Evolutionary conservation across 139 green algal genomes (phyloP), one percentile per base, ranked within the genome.

Genomic region (Tetratostichococcus sp.): DNA sequence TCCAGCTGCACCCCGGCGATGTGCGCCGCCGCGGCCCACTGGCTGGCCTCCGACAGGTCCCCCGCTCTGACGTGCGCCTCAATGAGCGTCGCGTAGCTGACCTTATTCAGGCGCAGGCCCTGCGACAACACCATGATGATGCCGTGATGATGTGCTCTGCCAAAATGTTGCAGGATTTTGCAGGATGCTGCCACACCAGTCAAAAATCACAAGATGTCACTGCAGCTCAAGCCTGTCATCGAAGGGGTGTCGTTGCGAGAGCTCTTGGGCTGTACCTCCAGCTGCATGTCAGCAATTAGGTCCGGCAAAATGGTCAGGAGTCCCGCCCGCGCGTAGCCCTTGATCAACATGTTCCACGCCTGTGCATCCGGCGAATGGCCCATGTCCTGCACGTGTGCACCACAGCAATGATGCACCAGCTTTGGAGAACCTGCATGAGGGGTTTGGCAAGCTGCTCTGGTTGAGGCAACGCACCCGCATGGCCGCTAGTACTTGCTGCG

Each of bases 41-140:
- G 81, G 17, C 65, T 72, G 34, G 75, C 67, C 23, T 82, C 21
- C 26, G 62, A 67, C 21, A 81, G 65, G 31, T 82, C 69, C 11
- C 86, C 80, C n/a, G 70, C 77, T 6, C 35, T 57, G 39, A 87
- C 87, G 33, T 89, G 86, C 1, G 81, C 85, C 0, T 76, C 66
- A 30, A 93, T 35, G 17, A 94, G 76, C 1, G 77, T 93, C 80
- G 93, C 93, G 65, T 90, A 94, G 0, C 85, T 92, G 5, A 89
- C 80, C 26, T 69, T 70, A 2, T 62, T 62, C 50, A 62, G 50
- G 2, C 19, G 14, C 50, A 62, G 50, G 50, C 50, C 50, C 50
- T 62, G 50, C 50, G 26, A 17, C 50, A 25, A 26, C 2, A 26
- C 2, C 14, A n/a, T n/a, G n/a, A n/a, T n/a, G n/a, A n/a, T n/a